phyloP scores from a whole-genome alignment of 139 green algal genomes.

The Gonium pectorale region DNA sequence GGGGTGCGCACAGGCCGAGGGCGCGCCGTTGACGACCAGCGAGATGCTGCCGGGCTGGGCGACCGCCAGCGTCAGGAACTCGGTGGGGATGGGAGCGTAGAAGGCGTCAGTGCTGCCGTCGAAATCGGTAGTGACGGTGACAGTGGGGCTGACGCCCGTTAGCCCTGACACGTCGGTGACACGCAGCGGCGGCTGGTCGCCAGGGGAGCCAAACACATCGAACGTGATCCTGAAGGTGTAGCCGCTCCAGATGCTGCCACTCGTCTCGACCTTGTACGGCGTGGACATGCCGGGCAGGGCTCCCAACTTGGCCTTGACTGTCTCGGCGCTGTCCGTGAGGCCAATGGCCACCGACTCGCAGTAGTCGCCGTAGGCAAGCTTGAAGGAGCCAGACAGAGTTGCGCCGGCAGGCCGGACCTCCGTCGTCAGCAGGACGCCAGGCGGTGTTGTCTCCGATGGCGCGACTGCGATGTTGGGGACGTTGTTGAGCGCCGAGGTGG shows the following conservation, averaged over 20 bases:
- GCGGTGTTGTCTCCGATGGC: neutral
- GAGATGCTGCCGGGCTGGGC: neutral
- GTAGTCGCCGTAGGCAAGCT: neutral
- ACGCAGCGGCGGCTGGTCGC: slow-evolving; percentile 31
- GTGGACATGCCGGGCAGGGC: neutral
- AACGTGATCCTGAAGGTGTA: slow-evolving; percentile 32
- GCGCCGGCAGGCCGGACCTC: neutral
- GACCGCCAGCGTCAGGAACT: slow-evolving; percentile 44
- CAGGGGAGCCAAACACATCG: slow-evolving; percentile 25
- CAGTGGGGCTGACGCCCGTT: neutral
- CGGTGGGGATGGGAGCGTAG: slow-evolving; percentile 44
- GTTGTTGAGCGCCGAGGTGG: neutral
- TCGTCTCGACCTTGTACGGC: neutral
- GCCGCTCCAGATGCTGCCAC: neutral
- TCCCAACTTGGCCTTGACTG: neutral
- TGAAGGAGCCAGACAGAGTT: neutral
- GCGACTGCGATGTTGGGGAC: neutral
- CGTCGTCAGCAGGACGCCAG: neutral
- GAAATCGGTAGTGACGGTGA: neutral
- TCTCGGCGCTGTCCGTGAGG: neutral
- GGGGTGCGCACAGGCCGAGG: slow-evolving; percentile 28
- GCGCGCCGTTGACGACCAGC: slow-evolving; percentile 34
- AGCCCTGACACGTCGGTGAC: neutral
- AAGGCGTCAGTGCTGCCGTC: slow-evolving; percentile 43
- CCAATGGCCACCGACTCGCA: slow-evolving; percentile 3